Conservation (phyloP, 257 asterid species). For the Penstemon davidsonii region DNA sequence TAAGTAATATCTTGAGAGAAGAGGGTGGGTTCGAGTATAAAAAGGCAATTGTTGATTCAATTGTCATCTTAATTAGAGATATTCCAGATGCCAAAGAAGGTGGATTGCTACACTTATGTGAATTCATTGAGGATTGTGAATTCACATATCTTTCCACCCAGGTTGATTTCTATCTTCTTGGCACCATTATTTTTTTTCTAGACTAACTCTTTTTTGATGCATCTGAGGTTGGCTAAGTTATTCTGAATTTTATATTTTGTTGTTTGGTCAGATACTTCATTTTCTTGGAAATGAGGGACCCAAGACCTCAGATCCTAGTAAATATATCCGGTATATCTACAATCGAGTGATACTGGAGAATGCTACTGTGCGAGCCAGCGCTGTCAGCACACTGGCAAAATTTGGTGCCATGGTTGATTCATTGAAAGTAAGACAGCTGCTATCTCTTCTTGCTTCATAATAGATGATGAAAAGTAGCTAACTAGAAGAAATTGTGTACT, state of each 20-base stretch:
- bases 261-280: slow-evolving; percentile 65
- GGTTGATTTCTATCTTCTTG: slow-evolving; percentile 44
- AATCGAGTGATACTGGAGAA: slow-evolving; percentile 89
- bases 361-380: slow-evolving; percentile 95
- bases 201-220: slow-evolving; percentile 14
- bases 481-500: slow-evolving; percentile 16
- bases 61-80: slow-evolving; percentile 91
- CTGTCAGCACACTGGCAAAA: slow-evolving; percentile 92
- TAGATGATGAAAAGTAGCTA: slow-evolving; percentile 13
- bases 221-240: slow-evolving; percentile 11
- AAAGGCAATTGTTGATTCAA: slow-evolving; percentile 92
- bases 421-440: slow-evolving; percentile 56
- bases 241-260: slow-evolving; percentile 19
- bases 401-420: slow-evolving; percentile 88
- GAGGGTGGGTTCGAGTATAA: slow-evolving; percentile 97
- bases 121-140: slow-evolving; percentile 97
- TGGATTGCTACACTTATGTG: slow-evolving; percentile 90
- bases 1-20: slow-evolving; percentile 92
- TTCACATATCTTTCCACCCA: slow-evolving; percentile 96
- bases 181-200: slow-evolving; percentile 14
- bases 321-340: slow-evolving; percentile 85
- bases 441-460: neutral
- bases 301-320: slow-evolving; percentile 90
- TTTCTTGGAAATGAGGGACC: slow-evolving; percentile 98
- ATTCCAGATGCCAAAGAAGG: slow-evolving; percentile 96